Evolutionary conservation across 805 yeast genomes (phyloP), one percentile per base, ranked within the genome.

Genomic region (Pichia kluyveri): DNA sequence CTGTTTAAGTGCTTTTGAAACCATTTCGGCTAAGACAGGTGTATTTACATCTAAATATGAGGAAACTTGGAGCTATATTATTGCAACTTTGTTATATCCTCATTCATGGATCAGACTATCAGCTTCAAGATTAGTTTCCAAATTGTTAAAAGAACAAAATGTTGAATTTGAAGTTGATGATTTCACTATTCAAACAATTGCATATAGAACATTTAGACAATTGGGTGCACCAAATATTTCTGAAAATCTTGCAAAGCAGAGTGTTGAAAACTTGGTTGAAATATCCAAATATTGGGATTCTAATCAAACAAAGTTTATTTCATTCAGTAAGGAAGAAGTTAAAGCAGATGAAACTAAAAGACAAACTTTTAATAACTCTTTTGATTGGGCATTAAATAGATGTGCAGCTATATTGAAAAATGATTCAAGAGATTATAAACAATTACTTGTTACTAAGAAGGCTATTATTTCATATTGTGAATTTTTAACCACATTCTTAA

Each of bases 91-190:
- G 46, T 68, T 90, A 45, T 90, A 78, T 61, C 97, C 97, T 2
- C 97, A 90, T 64, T 73, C 93, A 1, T 90, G 98, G 98, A 84
- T 90, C 8, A 77, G 97, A 56, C 70, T 84, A 50, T 67, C 75
- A 6, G 69, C 95, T 1, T 67, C 82, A 8, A 70, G 90, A 46
- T 67, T 87, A 34, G 61, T 81, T 38, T 81, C 83, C 1, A 58
- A 65, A 1, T 60, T 84, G 44, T 67, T 86, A 48, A 58, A 73
- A 9, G 56, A 60, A 15, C 49, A 69, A 36, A 23, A 19, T 17
- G 36, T 54, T n/a, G 53, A 66, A 3, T 69, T 80, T 40, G 52
- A 68, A 2, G 67, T 67, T 26, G 65, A 68, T 30, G 79, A 80
- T 42, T 42, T 47, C 17, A 43, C 46, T 27, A 58, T 84, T n/a